phyloP scores from a whole-genome alignment of 352 stramenopile genomes.

The Thalassiosira ordinaria region DNA sequence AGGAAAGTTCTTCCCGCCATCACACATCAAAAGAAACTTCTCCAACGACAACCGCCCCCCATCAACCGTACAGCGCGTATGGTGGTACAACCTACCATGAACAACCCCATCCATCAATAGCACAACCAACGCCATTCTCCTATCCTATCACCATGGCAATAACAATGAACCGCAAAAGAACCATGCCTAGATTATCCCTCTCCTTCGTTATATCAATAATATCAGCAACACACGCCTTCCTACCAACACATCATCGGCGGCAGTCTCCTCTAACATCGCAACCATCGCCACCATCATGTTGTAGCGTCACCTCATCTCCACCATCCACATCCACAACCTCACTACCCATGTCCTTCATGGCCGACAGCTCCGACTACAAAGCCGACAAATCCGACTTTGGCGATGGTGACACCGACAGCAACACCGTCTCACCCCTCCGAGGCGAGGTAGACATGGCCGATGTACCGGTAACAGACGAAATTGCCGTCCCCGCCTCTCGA shows the following conservation, averaged over 20 bases:
- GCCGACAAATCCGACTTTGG: constrained; percentile 40
- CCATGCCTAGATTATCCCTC: background rate
- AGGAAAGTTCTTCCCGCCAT: background rate
- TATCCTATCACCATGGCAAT: background rate
- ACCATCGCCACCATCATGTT: background rate
- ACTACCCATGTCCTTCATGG: constrained; percentile 41
- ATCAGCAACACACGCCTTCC: constrained; percentile 17
- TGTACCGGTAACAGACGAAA: constrained; percentile 62
- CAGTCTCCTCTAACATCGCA: no score
- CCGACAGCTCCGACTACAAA: constrained; percentile 60
- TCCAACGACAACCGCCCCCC: background rate
- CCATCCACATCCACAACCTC: background rate
- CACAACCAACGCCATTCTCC: background rate
- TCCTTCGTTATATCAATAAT: constrained; percentile 17
- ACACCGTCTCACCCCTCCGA: constrained; percentile 1
- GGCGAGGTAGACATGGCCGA: constrained; percentile 64
- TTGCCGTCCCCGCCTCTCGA: constrained; percentile 72
- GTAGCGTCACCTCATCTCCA: background rate
- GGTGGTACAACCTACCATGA: no score
- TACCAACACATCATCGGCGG: background rate
- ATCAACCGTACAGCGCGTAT: no score
- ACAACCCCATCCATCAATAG: no score
- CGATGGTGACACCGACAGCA: constrained; percentile 33
- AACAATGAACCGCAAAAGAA: background rate
- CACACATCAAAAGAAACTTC: constrained; percentile 15